Base-by-base conservation (phyloP, 2,329 filamentous ascomycete genomes). In the Cladophialophora carrionii region DNA sequence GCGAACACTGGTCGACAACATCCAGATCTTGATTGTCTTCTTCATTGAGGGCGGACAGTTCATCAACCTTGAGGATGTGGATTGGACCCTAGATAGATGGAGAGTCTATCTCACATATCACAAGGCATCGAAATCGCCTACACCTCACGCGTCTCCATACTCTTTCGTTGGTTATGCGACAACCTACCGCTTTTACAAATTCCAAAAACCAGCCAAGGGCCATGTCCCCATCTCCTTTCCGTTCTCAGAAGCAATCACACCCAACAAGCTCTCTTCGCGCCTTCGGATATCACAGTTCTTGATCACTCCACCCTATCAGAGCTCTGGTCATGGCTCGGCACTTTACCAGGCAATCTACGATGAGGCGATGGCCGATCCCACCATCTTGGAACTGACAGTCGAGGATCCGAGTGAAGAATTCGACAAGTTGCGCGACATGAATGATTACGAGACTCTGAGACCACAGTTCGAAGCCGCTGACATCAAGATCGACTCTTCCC, bases 31-130 rank as follows among this genome's bases (percentile, higher is more conserved):
- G 41, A 86, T 93, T 4, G 87, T 91, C 17, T 83, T 98, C 65
- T 96, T 92, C 76, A 97, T 99, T 67, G 96, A 99, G 76, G 95
- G 91, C 31, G 95, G 93, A n/a, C 90, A 87, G 4, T 87, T 87
- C 43, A 87, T 97, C 53, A 85, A 85, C 17, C 80, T 89, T 2
- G 87, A 92, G 46, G 84, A 90, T 59, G 84, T 89, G 0, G 89
- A 93, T 67, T 89, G 87, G 83, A 88, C 87, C 0, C 78, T 89
- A 22, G 86, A 92, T 66, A 86, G 94, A 72, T 99, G 95, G 95
- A 92, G 90, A 0, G 80, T 98, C n/a, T 98, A 92, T 78, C 88
- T 96, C 71, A 81, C 96, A 62, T 94, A 90, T 71, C 89, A 89
- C 74, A 85, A 85, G 66, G 72, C 76, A 14, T 72, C 69, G 22